Evolutionary conservation across 345 rosid species (phyloP).

Genomic region (Eucalyptus microcorys): DNA sequence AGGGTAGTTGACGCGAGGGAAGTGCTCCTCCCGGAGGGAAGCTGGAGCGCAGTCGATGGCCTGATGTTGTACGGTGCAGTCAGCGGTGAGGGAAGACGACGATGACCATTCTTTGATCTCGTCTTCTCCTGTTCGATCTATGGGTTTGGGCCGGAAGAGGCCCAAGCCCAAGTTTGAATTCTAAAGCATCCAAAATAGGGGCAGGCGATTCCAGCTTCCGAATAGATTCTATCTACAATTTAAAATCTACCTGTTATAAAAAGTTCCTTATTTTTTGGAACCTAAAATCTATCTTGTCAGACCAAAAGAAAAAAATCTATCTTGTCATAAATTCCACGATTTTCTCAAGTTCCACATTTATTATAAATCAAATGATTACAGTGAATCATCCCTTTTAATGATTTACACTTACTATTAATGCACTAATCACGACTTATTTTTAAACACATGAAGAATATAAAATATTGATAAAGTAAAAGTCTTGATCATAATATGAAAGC

Average conservation of each 20-base stretch:
- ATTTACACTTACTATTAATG: fast-evolving
- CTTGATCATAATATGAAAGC: too few species aligned
- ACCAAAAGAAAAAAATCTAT: too few species aligned
- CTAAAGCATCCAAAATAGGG: not conserved
- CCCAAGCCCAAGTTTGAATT: not conserved
- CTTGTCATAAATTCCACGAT: fast-evolving
- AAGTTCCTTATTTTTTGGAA: fast-evolving
- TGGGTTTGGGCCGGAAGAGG: not conserved
- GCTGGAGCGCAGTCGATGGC: not conserved
- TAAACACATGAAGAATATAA: too few species aligned
- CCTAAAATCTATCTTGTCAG: fast-evolving
- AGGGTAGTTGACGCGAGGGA: not conserved
- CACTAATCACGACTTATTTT: too few species aligned
- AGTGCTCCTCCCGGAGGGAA: not conserved
- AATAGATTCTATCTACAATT: fast-evolving
- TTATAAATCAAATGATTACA: too few species aligned
- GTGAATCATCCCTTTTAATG: fast-evolving
- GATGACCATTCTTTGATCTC: not conserved
- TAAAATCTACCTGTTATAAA: fast-evolving
- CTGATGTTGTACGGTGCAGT: not conserved
- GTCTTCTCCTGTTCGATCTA: not conserved
- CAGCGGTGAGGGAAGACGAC: not conserved
- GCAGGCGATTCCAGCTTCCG: fast-evolving
- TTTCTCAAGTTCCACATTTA: fast-evolving
- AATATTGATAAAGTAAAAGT: too few species aligned